phyloP scores from a whole-genome alignment of 768 basidiomycete genomes.

The Russula compacta region DNA sequence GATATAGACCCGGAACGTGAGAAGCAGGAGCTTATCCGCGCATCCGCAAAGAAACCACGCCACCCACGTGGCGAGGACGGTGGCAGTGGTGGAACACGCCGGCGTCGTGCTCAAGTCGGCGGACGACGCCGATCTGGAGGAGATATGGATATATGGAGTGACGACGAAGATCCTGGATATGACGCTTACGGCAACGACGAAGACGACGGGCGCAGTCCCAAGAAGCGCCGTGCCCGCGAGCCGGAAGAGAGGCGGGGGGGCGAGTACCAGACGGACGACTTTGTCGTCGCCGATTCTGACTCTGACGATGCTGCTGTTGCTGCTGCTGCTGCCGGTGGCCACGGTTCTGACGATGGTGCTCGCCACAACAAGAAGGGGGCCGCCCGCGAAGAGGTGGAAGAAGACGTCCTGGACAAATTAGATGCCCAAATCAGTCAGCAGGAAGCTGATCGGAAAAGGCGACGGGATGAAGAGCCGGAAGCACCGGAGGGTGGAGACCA shows the following conservation, averaged over 20 bases:
- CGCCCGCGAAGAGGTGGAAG: slow-evolving; percentile 32
- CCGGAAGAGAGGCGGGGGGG: slow-evolving; percentile 46
- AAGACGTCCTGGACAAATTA: slow-evolving; percentile 61
- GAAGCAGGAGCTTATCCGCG: slow-evolving; percentile 56
- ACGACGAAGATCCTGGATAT: slow-evolving; percentile 53
- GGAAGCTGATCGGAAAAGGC: slow-evolving; percentile 43
- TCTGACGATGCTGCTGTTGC: slow-evolving; percentile 43
- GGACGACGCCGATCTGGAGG: slow-evolving; percentile 27
- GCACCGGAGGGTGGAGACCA: slow-evolving; percentile 25
- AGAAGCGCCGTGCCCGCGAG: slow-evolving; percentile 28
- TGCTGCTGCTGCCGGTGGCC: not conserved
- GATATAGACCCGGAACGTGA: slow-evolving; percentile 73
- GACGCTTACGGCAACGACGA: slow-evolving; percentile 31
- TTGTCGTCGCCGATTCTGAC: slow-evolving; percentile 74
- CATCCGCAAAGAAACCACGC: slow-evolving; percentile 55
- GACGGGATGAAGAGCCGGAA: slow-evolving; percentile 23
- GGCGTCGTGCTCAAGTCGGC: slow-evolving; percentile 26
- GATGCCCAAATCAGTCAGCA: slow-evolving; percentile 56
- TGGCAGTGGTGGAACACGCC: slow-evolving; percentile 39
- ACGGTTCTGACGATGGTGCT: slow-evolving; percentile 12
- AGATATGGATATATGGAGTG: slow-evolving; percentile 49
- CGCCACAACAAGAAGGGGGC: slow-evolving; percentile 26
- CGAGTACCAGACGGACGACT: slow-evolving; percentile 80
- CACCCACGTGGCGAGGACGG: slow-evolving; percentile 43
- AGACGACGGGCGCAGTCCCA: slow-evolving; percentile 39